Evolutionary conservation across 2,329 filamentous ascomycete genomes (phyloP), one percentile per base, ranked within the genome.

Genomic region (Coleophoma eucalyptorum): DNA sequence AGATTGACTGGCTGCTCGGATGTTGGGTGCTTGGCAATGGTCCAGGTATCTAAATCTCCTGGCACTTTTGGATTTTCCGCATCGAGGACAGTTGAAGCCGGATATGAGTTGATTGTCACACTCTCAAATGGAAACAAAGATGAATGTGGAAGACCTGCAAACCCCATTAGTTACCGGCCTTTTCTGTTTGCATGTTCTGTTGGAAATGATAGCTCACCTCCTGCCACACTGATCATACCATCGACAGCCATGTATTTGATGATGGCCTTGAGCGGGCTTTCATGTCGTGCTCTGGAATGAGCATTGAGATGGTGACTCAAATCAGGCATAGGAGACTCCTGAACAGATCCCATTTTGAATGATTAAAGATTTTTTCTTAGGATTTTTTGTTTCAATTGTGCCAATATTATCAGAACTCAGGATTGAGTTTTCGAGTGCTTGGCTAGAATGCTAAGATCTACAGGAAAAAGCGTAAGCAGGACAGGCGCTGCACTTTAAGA

Each of bases 221-320:
- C 42, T 18, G 42, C 42, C 13, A 44, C 10, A 16, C 42, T 44
- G 13, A 67, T 62, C 65, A 67, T 67, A 13, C 63, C 65, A 50
- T 67, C 65, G n/a, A 58, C 55, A 1, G 50, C 59, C 65, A 67
- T 67, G n/a, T 58, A 66, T 48, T 62, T 62, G 50, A 67, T 60
- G 19, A 67, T 68, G 35, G 67, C 64, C 45, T 68, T 68, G 4
- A 68, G 53, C 1, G 65, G 65, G 6, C 61, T 64, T 0, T 62
- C 62, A 45, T 67, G 64, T 0, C 65, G 52, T 19, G 64, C 54
- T 26, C 57, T 61, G 52, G 61, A 64, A 44, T 61, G 59, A 11
- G 48, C 21, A 41, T 67, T 68, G 50, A 68, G 52, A 42, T 68
- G 66, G 45, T 67, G 65, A 1, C 61, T 61, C 5, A 66, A 43